Evolutionary conservation across 1,139 yeast genomes (phyloP), one percentile per base, ranked within the genome.

Genomic region (Fermentozyma sake): DNA sequence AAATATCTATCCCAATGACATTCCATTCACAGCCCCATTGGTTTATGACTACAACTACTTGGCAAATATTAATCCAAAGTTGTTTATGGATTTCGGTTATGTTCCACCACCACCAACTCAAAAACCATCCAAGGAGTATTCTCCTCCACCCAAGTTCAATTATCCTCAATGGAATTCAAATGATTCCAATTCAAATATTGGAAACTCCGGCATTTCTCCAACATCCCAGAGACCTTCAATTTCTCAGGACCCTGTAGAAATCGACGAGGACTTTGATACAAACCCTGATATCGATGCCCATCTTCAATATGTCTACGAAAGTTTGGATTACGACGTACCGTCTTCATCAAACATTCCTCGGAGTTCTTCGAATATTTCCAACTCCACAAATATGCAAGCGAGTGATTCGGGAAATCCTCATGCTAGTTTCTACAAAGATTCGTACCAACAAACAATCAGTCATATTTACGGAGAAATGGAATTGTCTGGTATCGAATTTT

Each of bases 391-490:
- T 7, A 17, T 18, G 14, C 14, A 22, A 5, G 18, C 22, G 0
- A 19, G 15, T 3, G 24, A 22, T 7, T 7, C 23, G 14, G 23
- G 27, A 13, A n/a, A 28, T 13, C 34, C 26, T 12, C 30, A 31
- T 20, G 29, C 37, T 14, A 34, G 30, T 23, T 37, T 34, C 22
- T 33, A 37, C 23, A 36, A 40, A 8, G 38, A 38, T 16, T 31
- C 39, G 12, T 46, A 41, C 37, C 48, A 43, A 32, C 46, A 40
- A 29, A 27, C 50, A 2, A 34, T 54, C 16, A 61, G 58, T 32
- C 68, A 63, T 35, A 50, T 61, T n/a, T 56, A 62, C 29, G 73
- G 73, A 8, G 73, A 67, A 42, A 62, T 66, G 68, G 68, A 65
- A 33, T 44, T 67, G 19, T 48, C 60, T 14, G 73, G 73, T 2